Conservation (phyloP, 164 flowering plant species). For the Vitis riparia region DNA sequence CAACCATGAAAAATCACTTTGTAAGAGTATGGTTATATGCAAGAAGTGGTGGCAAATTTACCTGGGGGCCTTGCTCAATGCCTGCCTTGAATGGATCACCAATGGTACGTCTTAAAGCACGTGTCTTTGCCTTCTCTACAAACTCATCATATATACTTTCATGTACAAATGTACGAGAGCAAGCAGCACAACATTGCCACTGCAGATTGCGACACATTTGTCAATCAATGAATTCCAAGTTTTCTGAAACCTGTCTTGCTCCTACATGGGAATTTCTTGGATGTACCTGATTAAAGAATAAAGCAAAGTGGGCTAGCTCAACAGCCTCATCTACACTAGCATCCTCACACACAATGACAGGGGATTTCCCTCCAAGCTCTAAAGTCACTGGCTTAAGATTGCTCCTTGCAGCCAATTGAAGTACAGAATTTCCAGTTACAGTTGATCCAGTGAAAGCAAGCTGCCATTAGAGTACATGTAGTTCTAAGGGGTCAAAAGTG, state of each 20-base stretch:
- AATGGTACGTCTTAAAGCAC: constrained; percentile 50
- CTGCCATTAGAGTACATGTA: constrained; percentile 21
- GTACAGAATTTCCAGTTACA: constrained; percentile 41
- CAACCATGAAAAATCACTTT: too few relatives aligned
- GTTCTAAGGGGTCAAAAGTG: background rate
- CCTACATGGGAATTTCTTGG: background rate
- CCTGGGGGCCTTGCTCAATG: constrained; percentile 79
- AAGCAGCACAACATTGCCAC: constrained; percentile 77
- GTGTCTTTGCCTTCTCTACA: constrained; percentile 61
- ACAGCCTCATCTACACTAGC: constrained; percentile 58
- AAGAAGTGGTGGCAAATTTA: constrained; percentile 11
- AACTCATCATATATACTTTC: constrained; percentile 65
- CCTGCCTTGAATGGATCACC: constrained; percentile 69
- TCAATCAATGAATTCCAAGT: background rate
- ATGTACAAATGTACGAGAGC: constrained; percentile 72
- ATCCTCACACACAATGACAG: constrained; percentile 57
- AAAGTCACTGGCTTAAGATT: constrained; percentile 48
- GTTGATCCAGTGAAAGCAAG: constrained; percentile 66
- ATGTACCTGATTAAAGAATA: constrained; percentile 54
- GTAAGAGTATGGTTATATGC: too few relatives aligned
- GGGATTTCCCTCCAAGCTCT: constrained; percentile 66
- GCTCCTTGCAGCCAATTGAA: constrained; percentile 46
- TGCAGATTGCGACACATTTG: constrained; percentile 13
- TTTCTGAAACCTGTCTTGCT: background rate
- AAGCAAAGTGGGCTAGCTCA: constrained; percentile 50